phyloP scores from a whole-genome alignment of 1,139 yeast species.

The Lodderomyces orthopsilosis region DNA sequence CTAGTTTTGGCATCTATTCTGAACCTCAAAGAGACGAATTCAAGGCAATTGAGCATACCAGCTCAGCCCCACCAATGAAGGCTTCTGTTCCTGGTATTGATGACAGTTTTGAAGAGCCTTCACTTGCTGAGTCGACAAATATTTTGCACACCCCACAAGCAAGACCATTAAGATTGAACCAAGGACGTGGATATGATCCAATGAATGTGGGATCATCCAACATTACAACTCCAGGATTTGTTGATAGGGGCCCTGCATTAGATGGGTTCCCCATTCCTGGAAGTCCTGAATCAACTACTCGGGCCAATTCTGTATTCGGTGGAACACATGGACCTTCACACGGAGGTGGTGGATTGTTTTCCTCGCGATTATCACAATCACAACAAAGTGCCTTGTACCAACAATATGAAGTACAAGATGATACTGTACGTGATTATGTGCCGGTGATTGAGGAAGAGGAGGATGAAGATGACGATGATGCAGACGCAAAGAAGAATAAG shows the following conservation, averaged over 20 bases:
- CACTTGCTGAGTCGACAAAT: constrained; percentile 13
- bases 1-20: neutral
- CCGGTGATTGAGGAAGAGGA: constrained; percentile 48
- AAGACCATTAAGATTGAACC: constrained; percentile 11
- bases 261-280: constrained; percentile 49
- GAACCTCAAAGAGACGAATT: neutral
- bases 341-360: constrained; percentile 17
- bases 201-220: neutral
- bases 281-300: constrained; percentile 44
- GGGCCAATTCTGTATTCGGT: constrained; percentile 47
- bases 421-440: constrained; percentile 44
- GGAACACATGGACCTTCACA: constrained; percentile 18
- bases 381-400: constrained; percentile 47
- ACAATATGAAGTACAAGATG: constrained; percentile 48
- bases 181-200: constrained; percentile 1
- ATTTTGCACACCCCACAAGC: constrained; percentile 18
- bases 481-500: constrained; percentile 9
- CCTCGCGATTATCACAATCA: constrained; percentile 44
- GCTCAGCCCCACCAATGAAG: constrained; percentile 6
- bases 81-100: constrained; percentile 22
- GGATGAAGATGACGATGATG: constrained; percentile 35
- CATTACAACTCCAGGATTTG: neutral
- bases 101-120: constrained; percentile 26
- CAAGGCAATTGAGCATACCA: neutral
- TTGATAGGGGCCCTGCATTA: constrained; percentile 9